phyloP scores from a whole-genome alignment of 495 filamentous ascomycete genomes.

The Tuber melanosporum region DNA sequence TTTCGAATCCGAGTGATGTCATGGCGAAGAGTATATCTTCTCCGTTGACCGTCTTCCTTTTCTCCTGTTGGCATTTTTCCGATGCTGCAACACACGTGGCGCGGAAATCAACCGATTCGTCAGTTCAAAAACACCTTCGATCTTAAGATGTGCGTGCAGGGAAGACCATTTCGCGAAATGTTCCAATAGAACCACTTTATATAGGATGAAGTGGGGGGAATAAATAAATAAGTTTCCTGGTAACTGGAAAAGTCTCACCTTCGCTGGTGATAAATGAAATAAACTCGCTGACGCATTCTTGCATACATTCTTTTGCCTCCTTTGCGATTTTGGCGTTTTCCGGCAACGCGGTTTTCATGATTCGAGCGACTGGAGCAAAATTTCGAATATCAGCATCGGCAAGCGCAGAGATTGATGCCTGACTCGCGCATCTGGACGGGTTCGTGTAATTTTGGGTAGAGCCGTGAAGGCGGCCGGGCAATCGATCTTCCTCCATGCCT shows the following conservation, averaged over 20 bases:
- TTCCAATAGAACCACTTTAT: slow-evolving; percentile 34
- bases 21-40: slow-evolving; percentile 98
- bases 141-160: slow-evolving; percentile 28
- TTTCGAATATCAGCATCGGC: slow-evolving; percentile 83
- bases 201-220: slow-evolving; percentile 21
- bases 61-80: slow-evolving; percentile 98
- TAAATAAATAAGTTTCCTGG: slow-evolving; percentile 25
- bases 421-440: slow-evolving; percentile 47
- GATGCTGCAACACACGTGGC: slow-evolving; percentile 60
- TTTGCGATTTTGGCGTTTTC: slow-evolving; percentile 99
- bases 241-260: slow-evolving; percentile 52
- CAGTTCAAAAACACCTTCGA: slow-evolving; percentile 17
- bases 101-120: slow-evolving; percentile 40
- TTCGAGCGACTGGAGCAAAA: slow-evolving; percentile 90
- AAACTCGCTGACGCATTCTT: slow-evolving; percentile 99
- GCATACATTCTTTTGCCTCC: slow-evolving; percentile 99
- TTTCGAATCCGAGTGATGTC: slow-evolving; percentile 98
- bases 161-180: slow-evolving; percentile 25
- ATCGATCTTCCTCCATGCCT: slow-evolving; percentile 43
- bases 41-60: slow-evolving; percentile 97
- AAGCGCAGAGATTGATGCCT: slow-evolving; percentile 40
- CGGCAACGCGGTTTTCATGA: slow-evolving; percentile 95
- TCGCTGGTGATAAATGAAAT: slow-evolving; percentile 99
- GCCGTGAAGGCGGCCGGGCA: slow-evolving; percentile 34
- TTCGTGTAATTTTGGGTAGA: slow-evolving; percentile 41